Evolutionary conservation across 257 asterid genomes (phyloP).

Genomic region (Cruciata laevipes): DNA sequence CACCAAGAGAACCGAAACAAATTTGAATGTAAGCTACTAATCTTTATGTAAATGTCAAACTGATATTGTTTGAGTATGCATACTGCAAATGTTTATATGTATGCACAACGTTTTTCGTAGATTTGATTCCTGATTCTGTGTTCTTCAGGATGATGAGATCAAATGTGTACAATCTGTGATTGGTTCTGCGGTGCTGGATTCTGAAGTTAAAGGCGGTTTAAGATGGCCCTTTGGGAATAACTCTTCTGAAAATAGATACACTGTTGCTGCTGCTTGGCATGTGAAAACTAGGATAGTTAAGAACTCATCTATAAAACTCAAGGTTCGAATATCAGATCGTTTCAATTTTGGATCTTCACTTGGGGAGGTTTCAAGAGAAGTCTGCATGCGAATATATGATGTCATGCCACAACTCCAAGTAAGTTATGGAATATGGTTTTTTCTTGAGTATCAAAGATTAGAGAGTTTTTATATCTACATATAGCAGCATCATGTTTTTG

Average conservation of each 20-base stretch:
- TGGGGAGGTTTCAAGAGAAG: slow-evolving; percentile 45
- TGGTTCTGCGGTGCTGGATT: slow-evolving; percentile 33
- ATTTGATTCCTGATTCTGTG: background rate
- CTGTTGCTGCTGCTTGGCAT: slow-evolving; percentile 40
- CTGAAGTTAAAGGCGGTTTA: slow-evolving; percentile 40
- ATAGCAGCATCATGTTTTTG: no score
- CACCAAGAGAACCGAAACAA: slow-evolving; percentile 24
- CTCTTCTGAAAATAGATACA: slow-evolving; percentile 32
- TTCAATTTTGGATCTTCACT: slow-evolving; percentile 36
- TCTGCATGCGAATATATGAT: slow-evolving; percentile 24
- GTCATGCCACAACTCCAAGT: slow-evolving; percentile 31
- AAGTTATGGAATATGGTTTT: slow-evolving; percentile 5
- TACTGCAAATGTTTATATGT: no score
- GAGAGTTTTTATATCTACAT: no score
- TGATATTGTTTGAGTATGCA: background rate
- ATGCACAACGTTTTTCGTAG: no score
- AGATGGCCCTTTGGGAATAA: slow-evolving; percentile 41
- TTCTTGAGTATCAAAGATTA: no score
- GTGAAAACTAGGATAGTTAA: slow-evolving; percentile 21
- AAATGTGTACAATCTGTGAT: slow-evolving; percentile 26
- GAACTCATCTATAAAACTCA: slow-evolving; percentile 33
- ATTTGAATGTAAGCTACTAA: slow-evolving; percentile 28
- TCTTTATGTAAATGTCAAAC: background rate
- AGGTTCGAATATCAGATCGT: slow-evolving; percentile 39
- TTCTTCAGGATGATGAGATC: slow-evolving; percentile 39